Evolutionary conservation across 2,329 filamentous ascomycete genomes (phyloP).

Genomic region (Diplodia mutila): DNA sequence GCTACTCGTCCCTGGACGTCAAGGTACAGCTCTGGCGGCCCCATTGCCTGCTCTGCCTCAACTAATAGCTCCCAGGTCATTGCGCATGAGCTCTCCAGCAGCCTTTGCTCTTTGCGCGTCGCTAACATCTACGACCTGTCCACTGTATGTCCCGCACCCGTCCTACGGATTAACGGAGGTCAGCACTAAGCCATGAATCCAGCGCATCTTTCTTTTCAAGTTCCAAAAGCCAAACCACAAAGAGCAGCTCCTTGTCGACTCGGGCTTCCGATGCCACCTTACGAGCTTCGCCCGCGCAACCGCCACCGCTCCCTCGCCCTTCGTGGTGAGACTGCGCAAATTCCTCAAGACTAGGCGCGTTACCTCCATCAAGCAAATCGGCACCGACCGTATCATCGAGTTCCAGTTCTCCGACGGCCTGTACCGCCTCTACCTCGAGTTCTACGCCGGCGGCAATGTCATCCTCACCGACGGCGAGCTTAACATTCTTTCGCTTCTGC

Average conservation of each 20-base stretch:
- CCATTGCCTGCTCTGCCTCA: neutral
- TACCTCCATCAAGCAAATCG: slow-evolving; percentile 80
- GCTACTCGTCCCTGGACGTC: slow-evolving; percentile 79
- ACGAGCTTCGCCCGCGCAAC: slow-evolving; percentile 89
- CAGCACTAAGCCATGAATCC: slow-evolving; percentile 26
- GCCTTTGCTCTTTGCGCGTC: slow-evolving; percentile 76
- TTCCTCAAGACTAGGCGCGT: slow-evolving; percentile 84
- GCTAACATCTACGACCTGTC: slow-evolving; percentile 96
- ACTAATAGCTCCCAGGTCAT: slow-evolving; percentile 68
- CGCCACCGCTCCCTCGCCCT: slow-evolving; percentile 79
- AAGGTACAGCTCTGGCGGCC: slow-evolving; percentile 55
- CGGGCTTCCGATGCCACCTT: slow-evolving; percentile 92
- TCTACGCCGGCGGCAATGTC: slow-evolving; percentile 94
- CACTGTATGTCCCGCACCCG: slow-evolving; percentile 55
- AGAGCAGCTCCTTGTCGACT: slow-evolving; percentile 90
- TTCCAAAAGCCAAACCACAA: slow-evolving; percentile 88
- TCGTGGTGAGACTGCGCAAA: slow-evolving; percentile 84
- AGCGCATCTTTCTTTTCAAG: slow-evolving; percentile 92
- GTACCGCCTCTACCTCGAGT: slow-evolving; percentile 88
- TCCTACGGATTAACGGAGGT: neutral
- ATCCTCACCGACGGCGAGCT: slow-evolving; percentile 85
- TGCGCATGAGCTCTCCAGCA: slow-evolving; percentile 83
- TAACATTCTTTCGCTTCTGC: slow-evolving; percentile 78
- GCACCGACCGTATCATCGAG: slow-evolving; percentile 91
- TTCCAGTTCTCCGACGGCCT: slow-evolving; percentile 90